These are phyloP conservation scores for Schizophyllum amplum DNA, from an alignment of 1,284 basidiomycete species.

Conservation along the genomic window DNA sequence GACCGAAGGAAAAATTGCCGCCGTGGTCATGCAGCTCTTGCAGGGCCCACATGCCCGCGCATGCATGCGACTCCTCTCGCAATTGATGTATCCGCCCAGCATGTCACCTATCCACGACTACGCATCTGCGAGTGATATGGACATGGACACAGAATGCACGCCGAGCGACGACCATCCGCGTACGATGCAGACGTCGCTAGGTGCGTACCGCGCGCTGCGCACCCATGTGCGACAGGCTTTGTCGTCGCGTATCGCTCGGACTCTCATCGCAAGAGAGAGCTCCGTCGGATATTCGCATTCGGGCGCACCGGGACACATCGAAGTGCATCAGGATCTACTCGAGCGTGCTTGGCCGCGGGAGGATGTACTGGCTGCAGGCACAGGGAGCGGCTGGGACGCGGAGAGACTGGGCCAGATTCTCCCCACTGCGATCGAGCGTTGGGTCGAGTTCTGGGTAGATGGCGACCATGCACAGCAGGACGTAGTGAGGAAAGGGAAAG, in stretches of 20 bases:
- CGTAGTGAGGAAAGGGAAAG: constrained; percentile 25
- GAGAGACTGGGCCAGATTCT: constrained; percentile 47
- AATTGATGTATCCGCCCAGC: constrained; percentile 29
- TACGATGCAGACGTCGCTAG: constrained; percentile 42
- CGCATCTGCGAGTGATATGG: no score
- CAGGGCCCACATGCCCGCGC: constrained; percentile 55
- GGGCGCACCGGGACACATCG: constrained; percentile 49
- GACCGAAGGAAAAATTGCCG: constrained; percentile 49
- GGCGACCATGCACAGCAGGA: constrained; percentile 19
- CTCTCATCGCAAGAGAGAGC: constrained; percentile 49
- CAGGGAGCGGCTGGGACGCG: constrained; percentile 47
- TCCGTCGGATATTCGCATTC: constrained; percentile 46
- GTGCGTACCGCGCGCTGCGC: constrained; percentile 61
- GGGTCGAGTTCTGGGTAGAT: constrained; percentile 35
- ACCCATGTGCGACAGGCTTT: constrained; percentile 54
- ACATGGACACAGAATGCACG: not conserved
- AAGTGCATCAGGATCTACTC: constrained; percentile 52
- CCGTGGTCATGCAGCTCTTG: constrained; percentile 46
- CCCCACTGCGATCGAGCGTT: constrained; percentile 42
- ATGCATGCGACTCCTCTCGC: constrained; percentile 54
- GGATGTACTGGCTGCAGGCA: constrained; percentile 22
- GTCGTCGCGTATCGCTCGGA: constrained; percentile 51
- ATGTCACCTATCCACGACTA: constrained; percentile 7
- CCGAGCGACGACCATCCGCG: not conserved
- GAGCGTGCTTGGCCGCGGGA: constrained; percentile 62